Base-by-base conservation (phyloP, 805 yeast genomes). In the Wickerhamomyces xylosicus region DNA sequence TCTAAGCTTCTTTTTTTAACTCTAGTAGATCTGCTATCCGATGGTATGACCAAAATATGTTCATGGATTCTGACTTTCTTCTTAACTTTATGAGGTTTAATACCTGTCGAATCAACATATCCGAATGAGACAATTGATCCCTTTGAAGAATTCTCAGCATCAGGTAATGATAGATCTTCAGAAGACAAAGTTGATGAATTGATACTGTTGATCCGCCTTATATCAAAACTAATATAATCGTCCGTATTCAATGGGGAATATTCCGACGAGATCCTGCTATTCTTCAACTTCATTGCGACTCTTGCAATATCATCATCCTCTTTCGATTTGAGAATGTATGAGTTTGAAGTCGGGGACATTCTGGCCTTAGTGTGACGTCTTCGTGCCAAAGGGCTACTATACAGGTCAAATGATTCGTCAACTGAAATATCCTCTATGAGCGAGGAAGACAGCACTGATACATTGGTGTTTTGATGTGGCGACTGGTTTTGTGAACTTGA, bases 241-340 rank as follows among this genome's bases (percentile, higher is more conserved):
- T 33, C 18, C 41, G 43, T 42, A 49, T 37, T n/a, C 38, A 35
- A 8, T 37, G 39, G 27, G 36, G 39, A 19, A 41, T 41, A 28
- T 36, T 25, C 20, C 40, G 29, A 25, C 4, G 29, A 25, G 4
- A 25, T 25, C 29, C 14, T 25, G 13, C 29, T 25, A 11, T 25
- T 25, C 14, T n/a, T 25, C 14, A 25, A 25, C 14, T 25, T 25
- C 14, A 9, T 11, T 4, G 14, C 29, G n/a, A 25, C 14, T 9
- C 13, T 7, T 9, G 14, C 14, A 11, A 25, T 10, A 25, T 25
- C 29, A 5, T 48, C 51, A 41, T 70, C 75, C 17, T 66, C 18
- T 18, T n/a, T n/a, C n/a, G n/a, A n/a, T n/a, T n/a, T n/a, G n/a
- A n/a, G n/a, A n/a, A n/a, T n/a, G n/a, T n/a, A n/a, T n/a, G n/a